A percentile compares a stretch with the other conserved stretches of the same genome.
Conservation (phyloP, 2,329 filamentous ascomycete species). For the Aspergillus pseudoviridinutans region DNA sequence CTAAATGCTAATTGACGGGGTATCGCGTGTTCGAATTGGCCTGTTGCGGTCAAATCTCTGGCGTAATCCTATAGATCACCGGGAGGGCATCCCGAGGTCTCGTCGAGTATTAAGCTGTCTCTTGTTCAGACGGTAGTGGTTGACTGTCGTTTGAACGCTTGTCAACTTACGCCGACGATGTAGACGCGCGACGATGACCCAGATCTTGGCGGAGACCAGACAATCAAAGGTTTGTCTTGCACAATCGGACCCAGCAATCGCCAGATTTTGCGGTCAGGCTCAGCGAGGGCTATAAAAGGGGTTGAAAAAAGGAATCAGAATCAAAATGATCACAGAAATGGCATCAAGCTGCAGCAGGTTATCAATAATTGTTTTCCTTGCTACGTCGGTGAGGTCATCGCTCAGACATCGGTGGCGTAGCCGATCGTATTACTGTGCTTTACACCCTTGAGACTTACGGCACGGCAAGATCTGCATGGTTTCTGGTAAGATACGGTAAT, state of each 20-base stretch:
- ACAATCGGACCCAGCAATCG: not conserved
- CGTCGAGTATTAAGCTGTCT: not conserved
- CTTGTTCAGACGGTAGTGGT: not conserved
- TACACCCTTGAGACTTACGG: not conserved
- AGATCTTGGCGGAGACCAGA: conserved; percentile 5
- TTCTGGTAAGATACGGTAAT: not conserved
- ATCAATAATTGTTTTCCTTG: conserved; percentile 7
- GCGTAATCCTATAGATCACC: not conserved
- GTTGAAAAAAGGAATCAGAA: too few relatives aligned
- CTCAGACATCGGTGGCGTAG: conserved; percentile 4
- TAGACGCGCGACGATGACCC: conserved; percentile 1
- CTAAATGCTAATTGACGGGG: not conserved
- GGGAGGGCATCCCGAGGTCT: not conserved
- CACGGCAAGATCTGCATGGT: not conserved
- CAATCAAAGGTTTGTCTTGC: not conserved
- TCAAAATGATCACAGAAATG: not conserved
- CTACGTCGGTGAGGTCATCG: conserved; percentile 23
- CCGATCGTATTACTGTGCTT: not conserved
- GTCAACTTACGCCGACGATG: not conserved
- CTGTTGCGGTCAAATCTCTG: not conserved
- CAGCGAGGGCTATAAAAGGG: not conserved
- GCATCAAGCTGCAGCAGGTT: not conserved
- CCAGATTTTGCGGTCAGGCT: not conserved
- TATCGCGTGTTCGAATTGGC: conserved; percentile 1
- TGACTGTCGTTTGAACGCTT: not conserved